phyloP scores from a whole-genome alignment of 805 yeast species.

The Deakozyma indianensis region DNA sequence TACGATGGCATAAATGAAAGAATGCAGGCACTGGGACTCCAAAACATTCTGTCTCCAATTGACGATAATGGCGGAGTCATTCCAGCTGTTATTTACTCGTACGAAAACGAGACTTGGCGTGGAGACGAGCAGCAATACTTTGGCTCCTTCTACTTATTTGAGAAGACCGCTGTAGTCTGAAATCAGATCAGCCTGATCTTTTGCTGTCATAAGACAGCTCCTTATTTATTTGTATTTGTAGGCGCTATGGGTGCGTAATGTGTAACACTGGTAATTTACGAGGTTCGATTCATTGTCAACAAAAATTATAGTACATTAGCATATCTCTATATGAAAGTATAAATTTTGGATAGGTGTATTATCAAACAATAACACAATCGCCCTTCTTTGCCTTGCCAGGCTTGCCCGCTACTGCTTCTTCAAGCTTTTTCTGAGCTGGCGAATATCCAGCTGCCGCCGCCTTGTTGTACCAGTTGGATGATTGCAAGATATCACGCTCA shows the following conservation, averaged over 20 bases:
- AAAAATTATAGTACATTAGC: too few relatives aligned
- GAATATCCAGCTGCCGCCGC: conserved; percentile 54
- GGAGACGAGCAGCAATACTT: neutral
- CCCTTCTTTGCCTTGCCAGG: conserved; percentile 20
- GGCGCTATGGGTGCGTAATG: too few relatives aligned
- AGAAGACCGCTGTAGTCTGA: too few relatives aligned
- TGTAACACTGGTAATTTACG: too few relatives aligned
- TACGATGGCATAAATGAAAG: conserved; percentile 53
- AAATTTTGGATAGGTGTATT: too few relatives aligned
- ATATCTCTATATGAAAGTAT: too few relatives aligned
- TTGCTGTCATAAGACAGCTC: too few relatives aligned
- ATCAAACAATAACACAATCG: conserved; percentile 26
- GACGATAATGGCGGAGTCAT: conserved; percentile 3
- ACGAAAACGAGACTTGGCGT: conserved; percentile 12
- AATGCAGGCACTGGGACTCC: conserved; percentile 48
- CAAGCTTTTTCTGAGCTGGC: conserved; percentile 29
- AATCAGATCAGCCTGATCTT: too few relatives aligned
- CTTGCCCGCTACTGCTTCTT: conserved; percentile 7
- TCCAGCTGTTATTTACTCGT: conserved; percentile 10
- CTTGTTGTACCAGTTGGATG: conserved; percentile 59
- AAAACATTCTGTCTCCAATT: conserved; percentile 17
- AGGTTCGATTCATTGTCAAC: too few relatives aligned
- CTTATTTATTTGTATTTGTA: too few relatives aligned
- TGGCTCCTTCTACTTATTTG: neutral
- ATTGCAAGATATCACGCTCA: conserved; percentile 36